Conservation (phyloP, 352 stramenopile species). For the Blastocystis sp. region DNA sequence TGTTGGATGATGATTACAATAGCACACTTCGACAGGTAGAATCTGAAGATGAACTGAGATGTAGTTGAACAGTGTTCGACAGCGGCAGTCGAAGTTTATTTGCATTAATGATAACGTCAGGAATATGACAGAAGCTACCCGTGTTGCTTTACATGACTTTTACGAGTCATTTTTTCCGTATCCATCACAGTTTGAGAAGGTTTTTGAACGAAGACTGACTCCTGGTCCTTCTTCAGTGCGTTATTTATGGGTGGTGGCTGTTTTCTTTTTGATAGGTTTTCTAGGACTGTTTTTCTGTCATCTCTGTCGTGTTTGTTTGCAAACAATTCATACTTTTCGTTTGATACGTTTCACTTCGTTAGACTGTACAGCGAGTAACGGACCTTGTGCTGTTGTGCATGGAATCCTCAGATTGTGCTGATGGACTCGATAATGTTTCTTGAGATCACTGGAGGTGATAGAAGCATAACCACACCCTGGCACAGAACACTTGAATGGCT, state of each 20-base stretch:
- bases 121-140: conserved; percentile 72
- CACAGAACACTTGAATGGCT: conserved; percentile 47
- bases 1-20: conserved; percentile 82
- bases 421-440: conserved; percentile 23
- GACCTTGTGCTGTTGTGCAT: neutral
- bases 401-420: neutral
- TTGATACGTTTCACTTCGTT: neutral
- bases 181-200: conserved; percentile 80
- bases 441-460: conserved; percentile 49
- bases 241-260: neutral
- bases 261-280: neutral
- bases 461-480: conserved; percentile 8
- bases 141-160: conserved; percentile 80
- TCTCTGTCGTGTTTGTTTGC: neutral
- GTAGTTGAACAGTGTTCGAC: conserved; percentile 82
- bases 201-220: neutral
- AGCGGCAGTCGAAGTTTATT: conserved; percentile 84
- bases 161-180: conserved; percentile 83
- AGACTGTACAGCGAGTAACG: neutral
- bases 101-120: conserved; percentile 92
- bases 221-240: neutral
- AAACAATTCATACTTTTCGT: neutral
- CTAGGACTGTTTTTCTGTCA: neutral
- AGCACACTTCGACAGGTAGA: conserved; percentile 66
- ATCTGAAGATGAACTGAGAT: conserved; percentile 66